A percentile compares a stretch with the other conserved stretches of the same genome.
Evolutionary conservation across 2,329 filamentous ascomycete species (phyloP).

Genomic region (Ophidiomyces ophidiicola): DNA sequence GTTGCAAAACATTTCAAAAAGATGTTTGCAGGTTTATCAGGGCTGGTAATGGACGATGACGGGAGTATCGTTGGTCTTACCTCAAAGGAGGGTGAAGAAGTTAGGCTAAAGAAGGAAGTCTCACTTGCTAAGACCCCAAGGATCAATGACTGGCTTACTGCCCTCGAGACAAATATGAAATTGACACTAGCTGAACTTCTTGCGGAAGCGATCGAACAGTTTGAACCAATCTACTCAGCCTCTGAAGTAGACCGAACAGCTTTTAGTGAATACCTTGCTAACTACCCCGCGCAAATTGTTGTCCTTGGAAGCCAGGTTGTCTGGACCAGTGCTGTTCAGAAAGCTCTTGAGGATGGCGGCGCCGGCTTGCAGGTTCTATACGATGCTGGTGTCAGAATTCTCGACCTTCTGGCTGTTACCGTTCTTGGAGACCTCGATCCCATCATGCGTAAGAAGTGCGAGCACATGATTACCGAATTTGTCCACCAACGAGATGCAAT

Average conservation of each 20-base stretch:
- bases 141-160: conserved; percentile 97
- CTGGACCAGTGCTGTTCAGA: conserved; percentile 82
- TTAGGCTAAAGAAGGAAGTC: conserved; percentile 78
- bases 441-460: conserved; percentile 87
- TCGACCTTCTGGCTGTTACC: conserved; percentile 73
- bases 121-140: conserved; percentile 85
- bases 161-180: conserved; percentile 89
- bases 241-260: conserved; percentile 56
- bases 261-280: conserved; percentile 67
- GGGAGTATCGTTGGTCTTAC: conserved; percentile 81
- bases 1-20: conserved; percentile 99
- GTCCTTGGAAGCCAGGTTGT: conserved; percentile 87
- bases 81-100: conserved; percentile 87
- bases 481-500: conserved; percentile 94
- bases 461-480: conserved; percentile 96
- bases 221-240: conserved; percentile 63
- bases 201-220: conserved; percentile 72
- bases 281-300: conserved; percentile 86
- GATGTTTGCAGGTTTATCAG: conserved; percentile 96
- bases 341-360: conserved; percentile 60
- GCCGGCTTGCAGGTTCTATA: conserved; percentile 57
- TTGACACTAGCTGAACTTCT: conserved; percentile 81
- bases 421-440: conserved; percentile 81
- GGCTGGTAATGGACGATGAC: conserved; percentile 82
- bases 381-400: conserved; percentile 70